These are phyloP conservation scores for Coemansia asiatica DNA, from an alignment of 192 early-diverging fungal species.

Conservation along the genomic window DNA sequence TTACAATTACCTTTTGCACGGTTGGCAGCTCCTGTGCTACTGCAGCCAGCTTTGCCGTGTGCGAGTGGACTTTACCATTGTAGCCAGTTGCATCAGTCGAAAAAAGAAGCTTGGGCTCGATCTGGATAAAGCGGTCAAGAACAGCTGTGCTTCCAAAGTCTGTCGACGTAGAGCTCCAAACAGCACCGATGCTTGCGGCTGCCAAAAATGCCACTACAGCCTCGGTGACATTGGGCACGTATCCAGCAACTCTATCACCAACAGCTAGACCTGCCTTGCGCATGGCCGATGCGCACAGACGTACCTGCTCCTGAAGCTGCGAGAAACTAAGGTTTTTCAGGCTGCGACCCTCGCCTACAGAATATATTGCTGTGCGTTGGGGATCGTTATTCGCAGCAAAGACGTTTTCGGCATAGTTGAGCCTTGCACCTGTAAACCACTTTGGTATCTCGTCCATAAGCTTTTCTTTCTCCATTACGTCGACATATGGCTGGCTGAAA, in stretches of 20 bases:
- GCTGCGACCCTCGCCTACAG: conserved; percentile 47
- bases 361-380: conserved; percentile 47
- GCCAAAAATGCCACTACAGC: conserved; percentile 80
- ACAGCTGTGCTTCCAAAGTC: conserved; percentile 94
- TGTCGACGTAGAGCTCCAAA: conserved; percentile 93
- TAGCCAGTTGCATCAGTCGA: conserved; percentile 90
- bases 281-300: conserved; percentile 71
- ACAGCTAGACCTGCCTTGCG: conserved; percentile 63
- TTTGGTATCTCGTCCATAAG: conserved; percentile 85
- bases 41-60: conserved; percentile 70
- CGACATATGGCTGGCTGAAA: conserved; percentile 12
- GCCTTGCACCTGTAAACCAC: conserved; percentile 81
- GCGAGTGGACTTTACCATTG: conserved; percentile 83
- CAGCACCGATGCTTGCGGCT: conserved; percentile 78
- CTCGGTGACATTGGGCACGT: conserved; percentile 85
- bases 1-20: conserved; percentile 74
- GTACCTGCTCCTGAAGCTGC: conserved; percentile 70
- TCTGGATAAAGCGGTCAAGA: conserved; percentile 90
- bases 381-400: conserved; percentile 58
- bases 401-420: conserved; percentile 95
- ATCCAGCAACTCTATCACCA: conserved; percentile 88
- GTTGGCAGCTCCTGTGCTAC: conserved; percentile 70
- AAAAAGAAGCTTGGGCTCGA: conserved; percentile 86
- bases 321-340: conserved; percentile 66
- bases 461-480: conserved; percentile 68